Base-by-base conservation (phyloP, 495 filamentous ascomycete genomes). In the Clavariopsis aquatica region DNA sequence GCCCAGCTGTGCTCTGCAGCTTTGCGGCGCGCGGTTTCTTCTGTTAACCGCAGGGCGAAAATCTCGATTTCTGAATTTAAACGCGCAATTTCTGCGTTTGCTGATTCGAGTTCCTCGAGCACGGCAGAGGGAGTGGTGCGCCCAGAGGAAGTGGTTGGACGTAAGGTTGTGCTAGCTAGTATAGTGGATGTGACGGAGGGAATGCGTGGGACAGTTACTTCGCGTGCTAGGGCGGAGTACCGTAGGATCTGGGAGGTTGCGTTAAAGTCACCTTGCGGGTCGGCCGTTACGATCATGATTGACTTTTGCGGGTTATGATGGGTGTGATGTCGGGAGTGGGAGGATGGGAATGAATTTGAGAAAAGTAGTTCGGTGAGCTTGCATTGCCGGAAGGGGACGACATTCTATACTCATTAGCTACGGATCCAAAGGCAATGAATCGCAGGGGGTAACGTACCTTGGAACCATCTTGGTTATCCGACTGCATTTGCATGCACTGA, bases 291-390 rank as follows among this genome's bases (percentile, higher is more conserved):
- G 46, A 98, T 89, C 94, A 98, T 98, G 70, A 93, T 84, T 0
- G 89, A 90, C 73, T 91, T 94, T 73, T 96, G 93, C 0, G 91
- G 87, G 53, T 82, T 71, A n/a, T 72, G 70, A 57, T 73, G 23
- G 49, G 66, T 60, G 27, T 66, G 22, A 69, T 62, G 55, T 43
- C 52, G 43, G 58, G 22, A 83, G 78, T 78, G 60, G 75, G 76
- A 56, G n/a, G 82, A 81, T 0, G 85, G 71, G 76, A 96, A 96
- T 1, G 88, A 93, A 75, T 98, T 98, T 20, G 92, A 94, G 77
- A 98, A 98, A 23, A 98, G 81, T 3, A 98, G 82, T 74, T 98
- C 94, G 0, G 94, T 98, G 64, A 98, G 83, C 72, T 98, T 98
- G 81, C 92, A 96, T 74, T 97, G 94, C 27, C 94, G 85, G 81